Conservation (phyloP, 169 alveolate species). For the Eimeria tenella region DNA sequence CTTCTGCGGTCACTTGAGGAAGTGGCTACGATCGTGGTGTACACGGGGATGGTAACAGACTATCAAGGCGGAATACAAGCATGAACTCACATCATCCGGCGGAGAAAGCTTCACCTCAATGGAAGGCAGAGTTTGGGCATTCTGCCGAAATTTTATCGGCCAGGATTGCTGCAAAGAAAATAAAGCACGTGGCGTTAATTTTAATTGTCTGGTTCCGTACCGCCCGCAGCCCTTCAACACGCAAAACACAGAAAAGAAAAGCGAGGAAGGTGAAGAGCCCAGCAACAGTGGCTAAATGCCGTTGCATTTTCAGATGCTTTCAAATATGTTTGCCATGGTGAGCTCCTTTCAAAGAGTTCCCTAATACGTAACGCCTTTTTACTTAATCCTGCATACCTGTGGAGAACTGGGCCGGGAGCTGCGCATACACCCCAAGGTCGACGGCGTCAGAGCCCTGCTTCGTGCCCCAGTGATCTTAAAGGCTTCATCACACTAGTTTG, state of each 20-base stretch:
- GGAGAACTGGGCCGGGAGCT: neutral
- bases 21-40: slow-evolving; percentile 48
- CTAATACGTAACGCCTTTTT: no score
- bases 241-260: neutral
- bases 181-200: neutral
- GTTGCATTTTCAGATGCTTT: slow-evolving; percentile 1
- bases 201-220: neutral
- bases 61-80: neutral
- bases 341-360: neutral
- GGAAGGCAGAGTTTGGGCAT: slow-evolving; percentile 80
- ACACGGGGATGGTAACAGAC: neutral
- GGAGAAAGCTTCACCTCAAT: slow-evolving; percentile 80
- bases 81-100: slow-evolving; percentile 75
- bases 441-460: no score
- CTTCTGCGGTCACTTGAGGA: slow-evolving; percentile 81
- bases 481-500: neutral
- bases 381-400: neutral
- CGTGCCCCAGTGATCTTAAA: no score
- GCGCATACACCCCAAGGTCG: neutral
- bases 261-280: neutral
- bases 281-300: neutral
- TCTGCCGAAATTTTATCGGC: slow-evolving; percentile 80
- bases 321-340: neutral
- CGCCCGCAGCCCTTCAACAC: neutral
- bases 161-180: slow-evolving; percentile 52